A percentile compares a stretch with the other conserved stretches of the same genome.
phyloP scores from a whole-genome alignment of 495 filamentous ascomycete genomes.

The Chaetomidium leptoderma region DNA sequence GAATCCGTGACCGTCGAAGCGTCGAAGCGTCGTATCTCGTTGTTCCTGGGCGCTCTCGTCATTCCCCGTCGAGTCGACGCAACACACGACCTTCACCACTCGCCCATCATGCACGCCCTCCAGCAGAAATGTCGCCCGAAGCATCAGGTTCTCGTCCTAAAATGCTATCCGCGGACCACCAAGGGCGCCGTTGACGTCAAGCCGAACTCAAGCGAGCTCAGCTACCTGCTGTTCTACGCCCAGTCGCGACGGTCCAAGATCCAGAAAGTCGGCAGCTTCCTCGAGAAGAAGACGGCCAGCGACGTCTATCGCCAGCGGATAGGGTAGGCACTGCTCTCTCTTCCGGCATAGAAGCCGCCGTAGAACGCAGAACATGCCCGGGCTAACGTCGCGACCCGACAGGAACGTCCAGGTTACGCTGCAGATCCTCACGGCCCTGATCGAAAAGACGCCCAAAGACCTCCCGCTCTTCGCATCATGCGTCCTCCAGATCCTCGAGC shows the following conservation, averaged over 20 bases:
- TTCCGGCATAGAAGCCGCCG: not conserved
- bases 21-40: not conserved
- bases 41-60: not conserved
- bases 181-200: slow-evolving; percentile 87
- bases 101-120: slow-evolving; percentile 51
- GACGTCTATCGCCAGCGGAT: slow-evolving; percentile 79
- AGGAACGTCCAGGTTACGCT: slow-evolving; percentile 93
- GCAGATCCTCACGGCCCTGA: slow-evolving; percentile 78
- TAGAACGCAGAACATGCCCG: not conserved
- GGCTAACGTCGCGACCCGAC: slow-evolving; percentile 1
- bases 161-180: slow-evolving; percentile 86
- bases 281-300: slow-evolving; percentile 82
- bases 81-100: not conserved
- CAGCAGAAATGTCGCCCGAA: slow-evolving; percentile 70
- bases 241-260: slow-evolving; percentile 89
- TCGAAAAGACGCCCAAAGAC: slow-evolving; percentile 87
- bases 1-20: not conserved
- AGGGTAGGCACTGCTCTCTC: slow-evolving; percentile 56
- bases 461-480: slow-evolving; percentile 79
- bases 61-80: not conserved
- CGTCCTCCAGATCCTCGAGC: slow-evolving; percentile 72
- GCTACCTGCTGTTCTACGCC: slow-evolving; percentile 91
- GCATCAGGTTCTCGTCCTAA: slow-evolving; percentile 87
- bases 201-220: slow-evolving; percentile 89
- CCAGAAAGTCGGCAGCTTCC: slow-evolving; percentile 84